A percentile compares a stretch with the other conserved stretches of the same genome.
Evolutionary conservation across 176 grass and related monocot species (phyloP).

Genomic region (Alloteropsis semialata): DNA sequence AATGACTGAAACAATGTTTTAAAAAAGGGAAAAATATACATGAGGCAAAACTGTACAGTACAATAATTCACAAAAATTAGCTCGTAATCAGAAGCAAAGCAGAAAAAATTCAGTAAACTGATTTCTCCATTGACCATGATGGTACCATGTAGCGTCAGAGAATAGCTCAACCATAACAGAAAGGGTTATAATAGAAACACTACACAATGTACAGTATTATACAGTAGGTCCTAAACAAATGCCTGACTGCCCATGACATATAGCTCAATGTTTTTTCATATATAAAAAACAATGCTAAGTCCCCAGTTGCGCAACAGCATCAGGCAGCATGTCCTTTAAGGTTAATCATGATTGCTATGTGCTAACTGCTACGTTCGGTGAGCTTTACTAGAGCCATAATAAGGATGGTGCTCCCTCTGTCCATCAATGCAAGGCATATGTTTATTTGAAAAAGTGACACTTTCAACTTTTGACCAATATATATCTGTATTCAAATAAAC

Average conservation of each 20-base stretch:
- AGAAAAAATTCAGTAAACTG: background rate
- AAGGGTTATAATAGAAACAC: constrained; percentile 13
- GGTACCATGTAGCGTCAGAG: background rate
- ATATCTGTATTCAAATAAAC: background rate
- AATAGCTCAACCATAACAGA: background rate
- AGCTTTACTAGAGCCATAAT: background rate
- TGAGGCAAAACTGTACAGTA: constrained; percentile 9
- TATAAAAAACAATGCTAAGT: background rate
- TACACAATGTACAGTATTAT: background rate
- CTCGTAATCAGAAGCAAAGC: background rate
- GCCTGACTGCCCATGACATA: no score
- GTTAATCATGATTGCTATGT: background rate
- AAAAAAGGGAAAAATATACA: background rate
- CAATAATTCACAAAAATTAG: constrained; percentile 4
- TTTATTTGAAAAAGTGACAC: background rate
- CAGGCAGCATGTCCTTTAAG: background rate
- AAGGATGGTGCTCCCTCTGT: background rate
- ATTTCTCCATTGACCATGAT: constrained; percentile 10
- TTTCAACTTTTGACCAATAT: background rate
- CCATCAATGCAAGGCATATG: background rate
- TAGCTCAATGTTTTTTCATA: background rate
- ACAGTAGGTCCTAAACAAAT: constrained; percentile 17
- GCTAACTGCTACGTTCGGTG: background rate
- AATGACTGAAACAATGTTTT: constrained; percentile 63
- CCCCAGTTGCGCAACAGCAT: background rate